A percentile compares a stretch with the other conserved stretches of the same genome.
Evolutionary conservation across 2,329 filamentous ascomycete species (phyloP).

Genomic region (Bipolaris victoriae): DNA sequence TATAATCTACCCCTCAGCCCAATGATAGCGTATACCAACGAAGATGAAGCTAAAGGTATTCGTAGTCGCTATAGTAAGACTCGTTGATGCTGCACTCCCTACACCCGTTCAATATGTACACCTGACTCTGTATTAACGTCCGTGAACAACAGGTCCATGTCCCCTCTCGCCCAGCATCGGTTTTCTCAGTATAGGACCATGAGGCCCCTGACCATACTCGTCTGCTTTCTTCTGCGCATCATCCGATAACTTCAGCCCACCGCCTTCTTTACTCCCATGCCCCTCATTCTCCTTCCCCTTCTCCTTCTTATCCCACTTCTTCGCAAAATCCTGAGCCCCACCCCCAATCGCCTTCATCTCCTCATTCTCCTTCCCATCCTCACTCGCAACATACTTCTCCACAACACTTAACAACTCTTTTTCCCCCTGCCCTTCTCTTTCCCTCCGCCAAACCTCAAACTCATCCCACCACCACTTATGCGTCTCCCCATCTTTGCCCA

Average conservation of each 20-base stretch:
- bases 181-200: slow-evolving; percentile 27
- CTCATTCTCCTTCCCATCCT: slow-evolving; percentile 28
- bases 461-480: slow-evolving; percentile 62
- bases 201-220: slow-evolving; percentile 7
- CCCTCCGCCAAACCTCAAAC: slow-evolving; percentile 51
- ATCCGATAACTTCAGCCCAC: background rate
- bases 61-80: too few species aligned
- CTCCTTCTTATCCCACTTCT: slow-evolving; percentile 26
- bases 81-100: too few species aligned
- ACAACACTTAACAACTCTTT: slow-evolving; percentile 26
- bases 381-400: slow-evolving; percentile 32
- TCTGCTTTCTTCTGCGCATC: slow-evolving; percentile 10
- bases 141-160: slow-evolving; percentile 34
- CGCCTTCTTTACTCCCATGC: background rate
- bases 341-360: slow-evolving; percentile 43
- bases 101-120: background rate
- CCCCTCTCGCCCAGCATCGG: slow-evolving; percentile 35
- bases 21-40: too few species aligned
- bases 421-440: slow-evolving; percentile 30
- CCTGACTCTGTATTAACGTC: background rate
- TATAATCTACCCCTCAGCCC: too few species aligned
- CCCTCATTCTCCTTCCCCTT: background rate
- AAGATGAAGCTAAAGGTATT: too few species aligned
- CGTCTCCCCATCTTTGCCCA: slow-evolving; percentile 58
- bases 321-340: slow-evolving; percentile 41